Base-by-base conservation (phyloP, 2,329 filamentous ascomycete genomes). In the Nemania sp. region DNA sequence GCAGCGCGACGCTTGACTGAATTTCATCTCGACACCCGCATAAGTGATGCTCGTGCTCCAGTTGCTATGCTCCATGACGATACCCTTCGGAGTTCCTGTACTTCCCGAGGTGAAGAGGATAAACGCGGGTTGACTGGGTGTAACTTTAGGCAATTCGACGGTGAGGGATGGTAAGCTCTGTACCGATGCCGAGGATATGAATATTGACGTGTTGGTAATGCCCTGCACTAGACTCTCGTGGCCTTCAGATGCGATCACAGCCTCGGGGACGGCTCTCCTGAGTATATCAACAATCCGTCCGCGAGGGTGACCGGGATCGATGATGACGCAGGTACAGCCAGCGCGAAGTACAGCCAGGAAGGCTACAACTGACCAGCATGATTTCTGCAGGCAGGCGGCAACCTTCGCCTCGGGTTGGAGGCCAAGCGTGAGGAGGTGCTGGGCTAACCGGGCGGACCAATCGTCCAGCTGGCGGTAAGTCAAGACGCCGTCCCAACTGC, bases 61-160 rank as follows among this genome's bases (percentile, higher is more conserved):
- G 34, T 48, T 47, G 1, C 12, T 9, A 21, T 65, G 67, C 50
- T 64, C 54, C 56, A 68, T 60, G 40, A 80, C 73, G 18, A 81
- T 78, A 45, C 80, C 80, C 69, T 83, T 83, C 4, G 80, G 80
- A 21, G 71, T 72, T 9, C 80, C 80, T 1, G 80, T 82, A 25
- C 78, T 81, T 17, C 80, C 80, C 12, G 79, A 56, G 25, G 80
- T 82, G 66, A 81, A 81, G 68, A 81, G 78, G 64, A 81, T 78
- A 35, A 68, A 68, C n/a, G 59, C 52, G 13, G 55, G 49, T 17
- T 55, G 7, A 40, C 34, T 18, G 35, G 50, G 43, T 21, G 32
- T 3, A 21, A 58, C 55, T 1, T 5, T 20, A 12, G 54, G 55
- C 12, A 57, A 25, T 42, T 42, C 9, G 2, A 13, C 10, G 17